A percentile compares a stretch with the other conserved stretches of the same genome.
phyloP scores from a whole-genome alignment of 192 early-diverging fungal species.

The Backusella macrospora region DNA sequence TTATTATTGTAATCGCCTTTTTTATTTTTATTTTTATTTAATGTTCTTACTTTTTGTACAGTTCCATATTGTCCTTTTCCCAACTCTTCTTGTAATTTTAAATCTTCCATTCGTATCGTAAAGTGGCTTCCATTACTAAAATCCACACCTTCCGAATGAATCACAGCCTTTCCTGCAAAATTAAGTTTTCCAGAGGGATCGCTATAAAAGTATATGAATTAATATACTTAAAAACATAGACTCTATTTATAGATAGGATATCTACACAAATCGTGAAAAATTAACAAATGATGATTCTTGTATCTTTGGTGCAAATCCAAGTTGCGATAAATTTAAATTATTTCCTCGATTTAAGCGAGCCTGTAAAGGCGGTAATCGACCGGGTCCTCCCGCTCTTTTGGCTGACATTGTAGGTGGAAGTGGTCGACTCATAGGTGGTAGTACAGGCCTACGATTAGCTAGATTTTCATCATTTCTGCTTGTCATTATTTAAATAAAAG shows the following conservation, averaged over 20 bases:
- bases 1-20: neutral
- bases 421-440: slow-evolving; percentile 13
- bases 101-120: neutral
- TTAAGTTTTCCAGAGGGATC: neutral
- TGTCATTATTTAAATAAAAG: neutral
- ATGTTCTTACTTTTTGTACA: slow-evolving; percentile 68
- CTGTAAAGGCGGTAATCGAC: neutral
- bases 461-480: neutral
- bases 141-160: neutral
- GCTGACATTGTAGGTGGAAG: neutral
- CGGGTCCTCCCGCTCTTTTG: neutral
- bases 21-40: neutral
- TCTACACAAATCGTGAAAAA: neutral
- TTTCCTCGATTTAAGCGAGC: neutral
- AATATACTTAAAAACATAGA: neutral
- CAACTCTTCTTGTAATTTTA: slow-evolving; percentile 39
- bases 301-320: neutral
- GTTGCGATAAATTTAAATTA: neutral
- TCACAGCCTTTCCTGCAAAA: neutral
- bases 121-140: neutral
- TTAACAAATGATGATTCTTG: slow-evolving; percentile 5
- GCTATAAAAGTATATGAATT: neutral
- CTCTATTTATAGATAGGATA: neutral
- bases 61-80: slow-evolving; percentile 92
- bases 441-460: neutral